phyloP scores from a whole-genome alignment of 1,284 basidiomycete genomes.

The Anthracocystis panici-leucophaei region DNA sequence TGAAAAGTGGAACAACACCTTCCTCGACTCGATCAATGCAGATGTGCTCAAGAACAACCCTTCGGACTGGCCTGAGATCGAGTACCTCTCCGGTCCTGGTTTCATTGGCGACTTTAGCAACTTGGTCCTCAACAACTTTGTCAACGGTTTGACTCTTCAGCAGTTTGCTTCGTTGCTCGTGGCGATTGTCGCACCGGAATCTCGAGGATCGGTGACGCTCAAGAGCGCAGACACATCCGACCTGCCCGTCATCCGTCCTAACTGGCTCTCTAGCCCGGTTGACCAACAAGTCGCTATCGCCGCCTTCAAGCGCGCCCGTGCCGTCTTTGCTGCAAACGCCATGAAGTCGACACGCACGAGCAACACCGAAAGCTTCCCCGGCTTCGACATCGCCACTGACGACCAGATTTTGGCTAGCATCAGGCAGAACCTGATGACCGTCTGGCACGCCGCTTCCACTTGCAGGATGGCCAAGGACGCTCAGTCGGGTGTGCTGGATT shows the following conservation, averaged over 20 bases:
- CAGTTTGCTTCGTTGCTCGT: constrained; percentile 50
- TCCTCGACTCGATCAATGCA: constrained; percentile 41
- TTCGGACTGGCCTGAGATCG: constrained; percentile 53
- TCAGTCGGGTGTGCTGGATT: constrained; percentile 72
- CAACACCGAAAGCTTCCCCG: constrained; percentile 68
- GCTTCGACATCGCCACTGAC: constrained; percentile 67
- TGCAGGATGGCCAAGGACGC: constrained; percentile 69
- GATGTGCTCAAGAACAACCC: constrained; percentile 35
- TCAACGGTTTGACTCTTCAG: constrained; percentile 34
- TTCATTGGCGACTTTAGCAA: constrained; percentile 56
- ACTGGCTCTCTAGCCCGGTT: constrained; percentile 53
- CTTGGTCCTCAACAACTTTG: constrained; percentile 39
- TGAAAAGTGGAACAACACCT: constrained; percentile 49
- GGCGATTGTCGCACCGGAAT: constrained; percentile 58
- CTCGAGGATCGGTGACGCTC: constrained; percentile 70
- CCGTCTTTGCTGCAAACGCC: constrained; percentile 65
- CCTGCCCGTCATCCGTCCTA: constrained; percentile 71
- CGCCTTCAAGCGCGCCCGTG: constrained; percentile 36
- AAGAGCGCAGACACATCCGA: constrained; percentile 70
- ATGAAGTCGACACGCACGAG: constrained; percentile 69
- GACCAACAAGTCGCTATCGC: constrained; percentile 68
- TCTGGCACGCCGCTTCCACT: constrained; percentile 70
- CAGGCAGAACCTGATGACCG: constrained; percentile 69
- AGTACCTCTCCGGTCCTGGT: constrained; percentile 56
- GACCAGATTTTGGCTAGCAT: constrained; percentile 71